Base-by-base conservation (phyloP, 73 alveolate genomes). In the Uronychia binucleata region DNA sequence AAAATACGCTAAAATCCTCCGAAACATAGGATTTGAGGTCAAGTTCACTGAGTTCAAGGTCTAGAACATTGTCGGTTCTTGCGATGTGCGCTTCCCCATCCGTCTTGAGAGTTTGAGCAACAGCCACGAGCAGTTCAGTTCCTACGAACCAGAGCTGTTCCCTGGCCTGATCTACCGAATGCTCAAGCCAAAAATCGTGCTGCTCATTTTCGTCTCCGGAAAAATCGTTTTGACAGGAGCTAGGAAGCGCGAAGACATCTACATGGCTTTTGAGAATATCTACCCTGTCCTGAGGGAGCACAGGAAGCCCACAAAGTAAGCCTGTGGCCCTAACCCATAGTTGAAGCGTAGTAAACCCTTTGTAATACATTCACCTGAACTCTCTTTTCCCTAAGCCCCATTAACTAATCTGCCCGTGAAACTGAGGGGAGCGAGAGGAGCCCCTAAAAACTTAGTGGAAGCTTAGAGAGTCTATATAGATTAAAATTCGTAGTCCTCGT, bases 211-310 rank as follows among this genome's bases (percentile, higher is more conserved):
- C 80, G 99, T 94, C 8, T 93, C 99, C 57, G 99, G 99, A 31
- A 98, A 97, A 89, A 95, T 98, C 74, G 99, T 97, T 46, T 88
- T 98, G 59, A 98, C 99, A 31, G 99, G 99, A 0, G 99, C 99
- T 29, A 97, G 95, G 85, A 92, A 91, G 77, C 90, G 96, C 79
- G 97, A 94, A 35, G 96, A 98, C 77, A 91, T 98, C 31, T 75
- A 90, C 74, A 85, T 82, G 8, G 99, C 99, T 59, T 98, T 93
- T 87, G 85, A 87, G 26, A 86, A 89, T 77, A 96, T 98, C 19
- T 86, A 89, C 74, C 98, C 98, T 8, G 91, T 98, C 32, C 88
- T 98, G 34, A 58, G 83, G 85, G 87, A 96, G 81, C 89, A 78
- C 91, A 93, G 93, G 81, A 94, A 91, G 92, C 84, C 67, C 19